Percentiles rank a stretch among this genome's conserved stretches.
Conservation (phyloP, 306 rosid genomes). For the Glycine latifolia region DNA sequence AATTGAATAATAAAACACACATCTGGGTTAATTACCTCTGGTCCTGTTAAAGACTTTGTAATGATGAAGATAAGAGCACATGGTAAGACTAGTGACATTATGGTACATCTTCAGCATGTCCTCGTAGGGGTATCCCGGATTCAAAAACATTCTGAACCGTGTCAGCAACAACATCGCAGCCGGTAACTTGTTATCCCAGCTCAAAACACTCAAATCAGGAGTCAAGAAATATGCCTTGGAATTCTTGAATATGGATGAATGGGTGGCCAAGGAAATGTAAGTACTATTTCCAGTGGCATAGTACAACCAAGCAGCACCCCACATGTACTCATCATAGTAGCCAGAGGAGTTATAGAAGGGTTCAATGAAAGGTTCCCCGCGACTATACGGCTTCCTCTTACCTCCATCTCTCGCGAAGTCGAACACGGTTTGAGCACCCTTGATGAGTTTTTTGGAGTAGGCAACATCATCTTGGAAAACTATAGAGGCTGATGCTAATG, state of each 20-base stretch:
- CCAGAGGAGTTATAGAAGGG: slow-evolving; percentile 66
- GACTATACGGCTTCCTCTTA: slow-evolving; percentile 52
- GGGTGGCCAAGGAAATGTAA: slow-evolving; percentile 63
- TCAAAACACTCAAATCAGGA: slow-evolving; percentile 53
- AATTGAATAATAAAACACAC: background rate
- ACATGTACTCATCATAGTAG: slow-evolving; percentile 76
- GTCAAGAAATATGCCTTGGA: slow-evolving; percentile 54
- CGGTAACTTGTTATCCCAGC: slow-evolving; percentile 75
- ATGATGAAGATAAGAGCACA: slow-evolving; percentile 70
- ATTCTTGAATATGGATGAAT: slow-evolving; percentile 42
- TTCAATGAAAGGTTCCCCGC: slow-evolving; percentile 39
- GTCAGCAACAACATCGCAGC: slow-evolving; percentile 72
- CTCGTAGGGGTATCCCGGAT: slow-evolving; percentile 72
- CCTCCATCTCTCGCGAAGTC: slow-evolving; percentile 61
- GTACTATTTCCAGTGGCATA: slow-evolving; percentile 68
- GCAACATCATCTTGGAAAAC: slow-evolving; percentile 59
- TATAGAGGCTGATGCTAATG: slow-evolving; percentile 73
- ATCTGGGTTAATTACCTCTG: slow-evolving; percentile 43
- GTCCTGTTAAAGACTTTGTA: slow-evolving; percentile 63
- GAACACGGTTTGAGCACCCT: slow-evolving; percentile 60
- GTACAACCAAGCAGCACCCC: slow-evolving; percentile 72
- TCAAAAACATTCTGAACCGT: slow-evolving; percentile 65
- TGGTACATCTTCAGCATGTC: slow-evolving; percentile 68
- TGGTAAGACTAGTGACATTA: slow-evolving; percentile 57
- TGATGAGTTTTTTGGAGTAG: slow-evolving; percentile 57